A percentile compares a stretch with the other conserved stretches of the same genome.
These are phyloP conservation scores for Gillenia trifoliata DNA, from an alignment of 306 rosid species.

Conservation along the genomic window DNA sequence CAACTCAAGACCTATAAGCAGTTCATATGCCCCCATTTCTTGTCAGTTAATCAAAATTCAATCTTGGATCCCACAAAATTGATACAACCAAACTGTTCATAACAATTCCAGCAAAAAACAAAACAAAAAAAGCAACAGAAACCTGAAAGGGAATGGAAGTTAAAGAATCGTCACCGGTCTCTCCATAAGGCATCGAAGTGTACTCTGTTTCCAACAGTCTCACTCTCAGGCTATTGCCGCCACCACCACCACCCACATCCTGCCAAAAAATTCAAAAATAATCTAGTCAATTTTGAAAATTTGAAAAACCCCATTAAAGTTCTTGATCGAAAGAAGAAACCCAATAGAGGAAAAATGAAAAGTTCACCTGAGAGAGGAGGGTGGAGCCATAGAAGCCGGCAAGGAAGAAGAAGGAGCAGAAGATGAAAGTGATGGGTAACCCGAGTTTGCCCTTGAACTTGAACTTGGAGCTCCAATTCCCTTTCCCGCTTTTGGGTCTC, in stretches of 20 bases:
- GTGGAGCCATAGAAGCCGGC: slow-evolving; percentile 61
- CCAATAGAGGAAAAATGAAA: background rate
- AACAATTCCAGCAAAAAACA: background rate
- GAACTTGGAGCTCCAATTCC: slow-evolving; percentile 32
- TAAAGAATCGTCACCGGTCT: slow-evolving; percentile 65
- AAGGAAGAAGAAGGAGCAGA: slow-evolving; percentile 64
- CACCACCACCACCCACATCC: slow-evolving; percentile 30
- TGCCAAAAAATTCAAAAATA: slow-evolving; percentile 16
- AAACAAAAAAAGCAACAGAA: background rate
- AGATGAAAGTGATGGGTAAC: slow-evolving; percentile 36
- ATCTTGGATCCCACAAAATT: background rate
- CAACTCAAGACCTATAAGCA: slow-evolving; percentile 78
- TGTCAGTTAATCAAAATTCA: background rate
- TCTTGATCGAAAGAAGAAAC: background rate
- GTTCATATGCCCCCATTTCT: background rate
- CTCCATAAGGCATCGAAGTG: slow-evolving; percentile 45
- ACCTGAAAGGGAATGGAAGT: slow-evolving; percentile 92
- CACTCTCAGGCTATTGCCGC: slow-evolving; percentile 29
- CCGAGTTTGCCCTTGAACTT: slow-evolving; percentile 37
- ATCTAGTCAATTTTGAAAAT: background rate
- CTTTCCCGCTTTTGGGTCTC: slow-evolving; percentile 52
- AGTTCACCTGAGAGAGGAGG: slow-evolving; percentile 40
- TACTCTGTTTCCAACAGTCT: slow-evolving; percentile 45
- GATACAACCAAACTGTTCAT: background rate
- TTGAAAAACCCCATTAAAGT: background rate